Base-by-base conservation (phyloP, 2,329 filamentous ascomycete species). In the Curvularia spicifera region DNA sequence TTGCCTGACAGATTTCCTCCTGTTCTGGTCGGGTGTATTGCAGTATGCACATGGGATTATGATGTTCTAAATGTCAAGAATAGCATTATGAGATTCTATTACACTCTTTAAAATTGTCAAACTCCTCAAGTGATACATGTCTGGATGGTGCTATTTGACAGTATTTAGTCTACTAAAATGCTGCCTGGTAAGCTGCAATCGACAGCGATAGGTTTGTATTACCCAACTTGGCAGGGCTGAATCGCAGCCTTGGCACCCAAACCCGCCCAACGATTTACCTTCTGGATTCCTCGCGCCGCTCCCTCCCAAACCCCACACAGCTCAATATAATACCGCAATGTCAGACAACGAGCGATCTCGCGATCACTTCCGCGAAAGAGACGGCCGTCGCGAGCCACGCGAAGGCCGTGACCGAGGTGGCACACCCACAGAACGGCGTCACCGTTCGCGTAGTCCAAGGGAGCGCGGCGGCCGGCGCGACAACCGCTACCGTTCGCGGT, bases 381-480 rank as follows among this genome's bases (percentile, higher is more conserved):
- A 67, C 45, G 55, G 56, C 50, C 58, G 61, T 31, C 64, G 64
- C 39, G 65, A 69, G n/a, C 55, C 58, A 43, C 61, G 65, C 56
- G 64, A 67, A 51, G 57, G 48, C 24, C 64, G 65, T 49, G 64
- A 67, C 26, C 59, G 65, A 56, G 67, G 64, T 62, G 60, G 59
- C 62, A 64, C 68, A 47, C 66, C 67, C 56, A 61, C 61, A 50
- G 67, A 71, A 20, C 64, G 69, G 22, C 70, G 68, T 65, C 67
- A 75, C 51, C 71, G 73, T 15, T 75, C 73, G 22, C 68, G 73
- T 52, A 75, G 72, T 57, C 72, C 73, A 49, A 70, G 66, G 45
- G 71, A 74, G 29, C 70, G 71, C 43, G 69, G 69, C 50, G 63
- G 59, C 29, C 52, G 70, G 15, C 63, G 68, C 45, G 63, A 68